phyloP scores from a whole-genome alignment of 805 yeast species.

The Starmerella scarabaei region DNA sequence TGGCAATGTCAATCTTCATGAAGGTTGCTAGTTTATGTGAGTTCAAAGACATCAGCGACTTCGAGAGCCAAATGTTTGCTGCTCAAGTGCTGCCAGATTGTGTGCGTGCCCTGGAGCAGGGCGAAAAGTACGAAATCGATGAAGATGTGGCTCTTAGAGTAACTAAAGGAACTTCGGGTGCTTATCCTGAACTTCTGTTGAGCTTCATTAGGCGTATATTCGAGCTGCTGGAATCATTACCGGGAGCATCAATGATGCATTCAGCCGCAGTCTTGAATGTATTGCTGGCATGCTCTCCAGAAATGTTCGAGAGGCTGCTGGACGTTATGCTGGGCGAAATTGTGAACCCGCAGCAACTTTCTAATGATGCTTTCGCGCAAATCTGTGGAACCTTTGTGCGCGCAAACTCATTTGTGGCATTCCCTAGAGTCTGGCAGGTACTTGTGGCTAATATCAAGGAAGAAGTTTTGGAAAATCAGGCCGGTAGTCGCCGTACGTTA shows the following conservation, averaged over 20 bases:
- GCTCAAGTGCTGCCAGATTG: slow-evolving; percentile 11
- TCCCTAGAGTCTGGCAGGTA: slow-evolving; percentile 34
- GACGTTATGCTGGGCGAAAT: slow-evolving; percentile 37
- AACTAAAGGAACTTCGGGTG: slow-evolving; percentile 56
- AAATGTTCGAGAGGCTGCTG: slow-evolving; percentile 22
- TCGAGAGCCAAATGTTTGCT: slow-evolving; percentile 6
- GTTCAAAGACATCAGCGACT: slow-evolving; percentile 40
- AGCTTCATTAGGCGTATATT: slow-evolving; percentile 48
- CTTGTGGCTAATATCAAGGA: slow-evolving; percentile 42
- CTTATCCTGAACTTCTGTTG: slow-evolving; percentile 48
- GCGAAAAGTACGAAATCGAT: slow-evolving; percentile 25
- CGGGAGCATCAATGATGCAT: not conserved
- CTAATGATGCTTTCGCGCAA: slow-evolving; percentile 55
- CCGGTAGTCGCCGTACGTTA: slow-evolving; percentile 58
- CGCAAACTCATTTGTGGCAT: slow-evolving; percentile 41
- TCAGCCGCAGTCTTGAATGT: slow-evolving; percentile 12
- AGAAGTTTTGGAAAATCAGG: slow-evolving; percentile 65
- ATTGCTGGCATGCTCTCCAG: slow-evolving; percentile 20
- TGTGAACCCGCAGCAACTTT: slow-evolving; percentile 39
- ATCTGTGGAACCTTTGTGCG: slow-evolving; percentile 61
- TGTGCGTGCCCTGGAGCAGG: slow-evolving; percentile 9
- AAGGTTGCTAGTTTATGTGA: slow-evolving; percentile 63
- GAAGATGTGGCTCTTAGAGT: slow-evolving; percentile 41
- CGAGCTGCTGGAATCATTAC: slow-evolving; percentile 44
- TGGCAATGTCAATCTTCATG: slow-evolving; percentile 56